These are phyloP conservation scores for Inga laurina DNA, from an alignment of 306 rosid species.

Conservation along the genomic window DNA sequence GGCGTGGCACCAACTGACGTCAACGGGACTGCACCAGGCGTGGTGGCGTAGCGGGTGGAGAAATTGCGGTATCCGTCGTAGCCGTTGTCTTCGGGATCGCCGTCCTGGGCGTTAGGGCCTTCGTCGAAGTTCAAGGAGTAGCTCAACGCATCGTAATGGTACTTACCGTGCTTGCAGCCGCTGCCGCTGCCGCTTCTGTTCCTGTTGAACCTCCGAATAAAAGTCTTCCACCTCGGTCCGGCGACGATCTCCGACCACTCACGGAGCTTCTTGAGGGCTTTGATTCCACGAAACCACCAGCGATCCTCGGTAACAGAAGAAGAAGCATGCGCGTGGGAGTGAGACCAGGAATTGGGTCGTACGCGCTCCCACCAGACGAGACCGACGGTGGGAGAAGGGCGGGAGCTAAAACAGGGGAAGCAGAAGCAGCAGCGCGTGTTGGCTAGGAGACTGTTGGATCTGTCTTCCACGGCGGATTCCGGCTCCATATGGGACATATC, in stretches of 20 bases:
- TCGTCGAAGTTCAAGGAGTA: slow-evolving; percentile 91
- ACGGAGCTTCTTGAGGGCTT: slow-evolving; percentile 66
- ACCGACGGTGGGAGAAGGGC: slow-evolving; percentile 36
- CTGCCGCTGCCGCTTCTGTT: slow-evolving; percentile 38
- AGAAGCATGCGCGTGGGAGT: background rate
- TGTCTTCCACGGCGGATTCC: slow-evolving; percentile 42
- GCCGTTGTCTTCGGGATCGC: slow-evolving; percentile 39
- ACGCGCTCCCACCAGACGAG: slow-evolving; percentile 78
- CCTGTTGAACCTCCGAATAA: slow-evolving; percentile 73
- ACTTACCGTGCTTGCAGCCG: slow-evolving; percentile 49
- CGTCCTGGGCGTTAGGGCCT: slow-evolving; percentile 54
- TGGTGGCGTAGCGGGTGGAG: slow-evolving; percentile 74
- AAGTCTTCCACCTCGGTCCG: slow-evolving; percentile 95
- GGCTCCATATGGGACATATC: slow-evolving; percentile 38
- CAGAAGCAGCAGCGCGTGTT: slow-evolving; percentile 61
- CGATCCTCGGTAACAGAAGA: slow-evolving; percentile 31
- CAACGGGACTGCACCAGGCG: background rate
- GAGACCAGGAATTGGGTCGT: slow-evolving; percentile 34
- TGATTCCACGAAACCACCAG: slow-evolving; percentile 75
- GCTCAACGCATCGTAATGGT: slow-evolving; percentile 84
- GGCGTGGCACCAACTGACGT: slow-evolving; percentile 18
- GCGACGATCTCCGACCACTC: slow-evolving; percentile 96
- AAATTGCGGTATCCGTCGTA: slow-evolving; percentile 53
- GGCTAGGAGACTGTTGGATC: slow-evolving; percentile 36
- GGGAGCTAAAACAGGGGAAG: slow-evolving; percentile 58